Evolutionary conservation across 331 rosid genomes (phyloP), one percentile per base, ranked within the genome.

Genomic region (Phaseolus coccineus): DNA sequence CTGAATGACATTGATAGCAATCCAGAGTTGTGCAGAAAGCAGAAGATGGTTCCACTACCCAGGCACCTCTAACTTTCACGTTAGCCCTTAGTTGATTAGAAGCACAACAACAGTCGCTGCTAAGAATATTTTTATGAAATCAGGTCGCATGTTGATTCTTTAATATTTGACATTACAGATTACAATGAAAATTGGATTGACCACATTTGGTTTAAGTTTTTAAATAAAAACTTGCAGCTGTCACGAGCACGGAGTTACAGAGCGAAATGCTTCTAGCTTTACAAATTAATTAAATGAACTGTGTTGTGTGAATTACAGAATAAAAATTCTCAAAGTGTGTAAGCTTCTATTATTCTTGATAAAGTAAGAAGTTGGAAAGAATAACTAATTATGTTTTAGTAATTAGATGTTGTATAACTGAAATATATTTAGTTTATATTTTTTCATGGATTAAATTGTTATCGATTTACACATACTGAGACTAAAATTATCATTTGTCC

Each of bases 91-190:
- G 35, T 68, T 68, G 72, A 59, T 33, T 35, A 27, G 19, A 7
- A 37, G 24, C 33, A 82, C 3, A 19, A 51, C 51, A 61, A 62
- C 53, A 28, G 71, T 71, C 53, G 69, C 69, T 70, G 79, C 73
- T 51, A 42, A 12, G 53, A 51, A 7, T 3, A 33, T 47, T 58
- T 69, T 3, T 39, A 33, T 73, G 33, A 47, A 27, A 33, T 69
- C 62, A 57, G 19, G 37, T 63, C 25, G 22, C 6, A 37, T 25
- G 77, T 47, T 24, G 19, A 65, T 69, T 33, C 51, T 48, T 57
- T 61, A 50, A 56, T 42, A 56, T 28, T 53, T 31, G 13, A 24
- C 25, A 4, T 30, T 42, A 16, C 3, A 55, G 30, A 14, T 56
- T 55, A 25, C 16, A 47, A 22, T 12, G 16, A 50, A 57, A 31